Base-by-base conservation (phyloP, 129 eudicot genomes). In the Sambucus nigra region DNA sequence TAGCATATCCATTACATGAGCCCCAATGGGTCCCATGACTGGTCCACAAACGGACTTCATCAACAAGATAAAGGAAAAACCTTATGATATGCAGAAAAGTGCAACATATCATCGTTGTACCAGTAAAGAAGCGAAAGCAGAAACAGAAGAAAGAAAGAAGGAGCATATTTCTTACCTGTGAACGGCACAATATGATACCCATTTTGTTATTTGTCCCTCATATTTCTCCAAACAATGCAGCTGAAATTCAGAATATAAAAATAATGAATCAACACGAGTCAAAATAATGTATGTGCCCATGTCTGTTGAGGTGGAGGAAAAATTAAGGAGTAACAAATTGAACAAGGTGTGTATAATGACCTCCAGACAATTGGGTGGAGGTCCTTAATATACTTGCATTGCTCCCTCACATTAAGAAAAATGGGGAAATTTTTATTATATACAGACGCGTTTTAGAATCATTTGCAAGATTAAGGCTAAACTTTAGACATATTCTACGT, bases 121-220 rank as follows among this genome's bases (percentile, higher is more conserved):
- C n/a, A n/a, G n/a, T 8, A 29, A 29, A 40, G 46, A 40, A 13
- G 46, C 46, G n/a, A 52, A 16, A 27, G 18, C 16, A 23, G 38
- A 57, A 21, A 24, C 38, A 22, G 22, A 39, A 24, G 18, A 24
- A 60, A 63, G 7, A 53, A 23, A 49, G 50, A 42, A 26, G 27
- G 35, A 20, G 46, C 16, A 46, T 25, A 11, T 32, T 38, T 50
- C 60, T 32, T 75, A 84, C 97, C 82, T 84, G 60, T 88, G 97
- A 69, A 52, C 57, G 59, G 88, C 70, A 69, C 97, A 88, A 68
- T 84, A 84, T 21, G 97, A 76, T 47, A 76, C 63, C 87, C 74
- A 80, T 61, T 63, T 80, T 39, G 82, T 88, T 19, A 53, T 66
- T 47, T 66, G 82, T 29, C 14, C 46, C 55, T 94, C 95, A 53